These are phyloP conservation scores for Pyrenophora teres DNA, from an alignment of 2,329 filamentous ascomycete genomes.

Conservation along the genomic window DNA sequence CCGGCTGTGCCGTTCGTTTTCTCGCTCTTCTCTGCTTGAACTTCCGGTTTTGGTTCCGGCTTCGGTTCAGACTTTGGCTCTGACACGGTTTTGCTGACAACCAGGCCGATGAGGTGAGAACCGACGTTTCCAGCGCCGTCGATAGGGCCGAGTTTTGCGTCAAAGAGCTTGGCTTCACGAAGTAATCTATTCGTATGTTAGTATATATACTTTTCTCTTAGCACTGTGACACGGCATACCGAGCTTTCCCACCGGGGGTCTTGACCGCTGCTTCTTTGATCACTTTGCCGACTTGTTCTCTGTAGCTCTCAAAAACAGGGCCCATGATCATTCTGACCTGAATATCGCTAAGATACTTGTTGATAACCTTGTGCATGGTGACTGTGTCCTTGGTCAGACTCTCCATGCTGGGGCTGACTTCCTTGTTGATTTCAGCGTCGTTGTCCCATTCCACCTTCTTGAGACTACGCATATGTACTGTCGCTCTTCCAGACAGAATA, in stretches of 20 bases:
- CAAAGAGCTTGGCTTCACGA: conserved; percentile 75
- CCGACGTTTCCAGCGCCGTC: conserved; percentile 79
- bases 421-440: conserved; percentile 47
- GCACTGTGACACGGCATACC: conserved; percentile 57
- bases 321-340: conserved; percentile 83
- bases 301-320: conserved; percentile 81
- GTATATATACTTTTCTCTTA: background rate
- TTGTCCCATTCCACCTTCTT: conserved; percentile 76
- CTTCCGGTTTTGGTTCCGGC: conserved; percentile 7
- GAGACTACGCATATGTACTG: conserved; percentile 74
- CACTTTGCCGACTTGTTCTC: conserved; percentile 74
- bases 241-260: conserved; percentile 70
- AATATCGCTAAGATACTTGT: conserved; percentile 77
- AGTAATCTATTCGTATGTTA: conserved; percentile 64
- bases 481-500: conserved; percentile 82
- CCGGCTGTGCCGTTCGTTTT: background rate
- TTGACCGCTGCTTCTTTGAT: conserved; percentile 68
- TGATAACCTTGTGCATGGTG: conserved; percentile 81
- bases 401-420: conserved; percentile 77
- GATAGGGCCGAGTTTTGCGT: conserved; percentile 72
- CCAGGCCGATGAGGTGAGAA: conserved; percentile 67
- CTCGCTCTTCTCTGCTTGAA: conserved; percentile 4
- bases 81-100: conserved; percentile 60
- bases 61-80: conserved; percentile 16
- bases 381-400: conserved; percentile 83